phyloP scores from a whole-genome alignment of 441 rosid genomes.

The Mallotus repandus region DNA sequence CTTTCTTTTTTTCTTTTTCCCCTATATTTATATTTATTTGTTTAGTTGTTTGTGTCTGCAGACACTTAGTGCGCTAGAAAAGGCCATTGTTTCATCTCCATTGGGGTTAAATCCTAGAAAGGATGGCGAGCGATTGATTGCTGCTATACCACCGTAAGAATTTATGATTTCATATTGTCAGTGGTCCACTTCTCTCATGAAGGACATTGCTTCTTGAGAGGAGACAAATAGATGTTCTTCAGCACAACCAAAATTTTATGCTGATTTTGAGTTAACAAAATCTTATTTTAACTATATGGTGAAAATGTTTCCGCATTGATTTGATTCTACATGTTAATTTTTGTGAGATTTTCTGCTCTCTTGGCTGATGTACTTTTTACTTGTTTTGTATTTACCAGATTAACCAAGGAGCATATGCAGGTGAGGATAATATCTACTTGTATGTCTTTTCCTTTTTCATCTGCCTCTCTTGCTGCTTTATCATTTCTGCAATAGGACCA shows the following conservation, averaged over 20 bases:
- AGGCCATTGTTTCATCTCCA: slow-evolving; percentile 82
- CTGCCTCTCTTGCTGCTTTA: background rate
- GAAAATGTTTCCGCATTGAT: background rate
- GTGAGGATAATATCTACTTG: slow-evolving; percentile 35
- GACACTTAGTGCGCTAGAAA: slow-evolving; percentile 76
- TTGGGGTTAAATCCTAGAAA: slow-evolving; percentile 80
- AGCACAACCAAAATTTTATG: background rate
- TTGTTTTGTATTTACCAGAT: slow-evolving; percentile 43
- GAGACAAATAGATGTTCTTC: background rate
- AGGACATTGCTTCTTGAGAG: background rate
- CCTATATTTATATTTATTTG: background rate
- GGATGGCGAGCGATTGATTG: slow-evolving; percentile 80
- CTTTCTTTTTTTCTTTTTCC: background rate
- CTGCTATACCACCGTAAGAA: slow-evolving; percentile 78
- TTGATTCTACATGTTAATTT: background rate
- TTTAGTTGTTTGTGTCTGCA: slow-evolving; percentile 32
- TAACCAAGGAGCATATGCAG: slow-evolving; percentile 90
- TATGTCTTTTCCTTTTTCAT: background rate
- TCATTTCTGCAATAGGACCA: slow-evolving; percentile 7
- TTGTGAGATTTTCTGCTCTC: slow-evolving; percentile 4
- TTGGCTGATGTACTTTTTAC: slow-evolving; percentile 24
- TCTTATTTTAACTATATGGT: background rate
- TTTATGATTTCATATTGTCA: slow-evolving; percentile 16
- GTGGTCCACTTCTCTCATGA: background rate
- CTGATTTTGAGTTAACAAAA: background rate